A percentile compares a stretch with the other conserved stretches of the same genome.
These are phyloP conservation scores for Lodderomyces parapsilosis DNA, from an alignment of 1,139 yeast species.

Conservation along the genomic window DNA sequence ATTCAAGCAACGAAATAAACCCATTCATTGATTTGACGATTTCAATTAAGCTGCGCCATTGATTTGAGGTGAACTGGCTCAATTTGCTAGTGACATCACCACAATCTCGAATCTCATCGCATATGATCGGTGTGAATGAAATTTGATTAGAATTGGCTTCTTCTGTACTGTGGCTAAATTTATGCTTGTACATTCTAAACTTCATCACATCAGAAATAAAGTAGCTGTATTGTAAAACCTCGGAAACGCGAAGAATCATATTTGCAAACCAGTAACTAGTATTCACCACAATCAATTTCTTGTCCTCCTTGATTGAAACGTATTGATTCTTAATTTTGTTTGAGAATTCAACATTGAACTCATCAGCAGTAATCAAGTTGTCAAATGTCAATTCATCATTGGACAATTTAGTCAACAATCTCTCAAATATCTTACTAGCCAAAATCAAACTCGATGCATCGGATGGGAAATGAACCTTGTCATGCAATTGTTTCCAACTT, in stretches of 20 bases:
- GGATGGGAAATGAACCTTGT: slow-evolving; percentile 10
- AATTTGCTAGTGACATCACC: slow-evolving; percentile 19
- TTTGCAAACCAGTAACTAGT: slow-evolving; percentile 26
- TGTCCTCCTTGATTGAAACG: slow-evolving; percentile 11
- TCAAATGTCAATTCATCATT: slow-evolving; percentile 17
- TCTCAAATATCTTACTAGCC: slow-evolving; percentile 28
- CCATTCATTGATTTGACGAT: slow-evolving; percentile 16
- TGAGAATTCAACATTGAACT: slow-evolving; percentile 7
- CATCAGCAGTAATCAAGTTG: slow-evolving; percentile 9
- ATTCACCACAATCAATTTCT: slow-evolving; percentile 28
- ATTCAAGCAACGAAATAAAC: slow-evolving; percentile 19
- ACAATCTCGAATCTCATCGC: slow-evolving; percentile 19
- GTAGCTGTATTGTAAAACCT: slow-evolving; percentile 16
- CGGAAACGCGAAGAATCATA: slow-evolving; percentile 24
- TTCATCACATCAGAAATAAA: slow-evolving; percentile 15
- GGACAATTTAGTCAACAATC: slow-evolving; percentile 25
- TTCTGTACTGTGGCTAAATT: slow-evolving; percentile 5
- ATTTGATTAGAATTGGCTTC: not conserved
- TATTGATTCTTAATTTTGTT: slow-evolving; percentile 10
- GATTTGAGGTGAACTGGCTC: slow-evolving; percentile 17
- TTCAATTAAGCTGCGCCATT: slow-evolving; percentile 21
- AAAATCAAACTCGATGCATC: slow-evolving; percentile 17
- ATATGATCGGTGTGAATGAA: slow-evolving; percentile 13
- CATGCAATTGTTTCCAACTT: slow-evolving; percentile 14
- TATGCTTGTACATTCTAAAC: slow-evolving; percentile 15